Percentiles rank a stretch among this genome's conserved stretches.
Conservation (phyloP, 2,329 filamentous ascomycete genomes). For the Mycocentrospora acerina region DNA sequence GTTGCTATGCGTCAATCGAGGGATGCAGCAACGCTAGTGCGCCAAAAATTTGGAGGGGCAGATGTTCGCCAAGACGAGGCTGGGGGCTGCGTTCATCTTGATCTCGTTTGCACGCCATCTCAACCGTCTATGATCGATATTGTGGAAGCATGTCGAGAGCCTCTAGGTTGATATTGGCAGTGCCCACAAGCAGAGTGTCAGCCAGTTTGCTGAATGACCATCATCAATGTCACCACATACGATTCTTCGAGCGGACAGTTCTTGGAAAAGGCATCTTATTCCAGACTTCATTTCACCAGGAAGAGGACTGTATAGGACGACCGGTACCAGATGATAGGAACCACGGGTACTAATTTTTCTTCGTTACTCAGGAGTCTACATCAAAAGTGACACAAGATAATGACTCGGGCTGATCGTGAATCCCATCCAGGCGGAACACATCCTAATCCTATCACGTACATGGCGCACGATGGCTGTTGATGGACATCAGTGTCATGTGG, state of each 20-base stretch:
- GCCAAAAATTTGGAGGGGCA: conserved; percentile 31
- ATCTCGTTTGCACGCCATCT: no score
- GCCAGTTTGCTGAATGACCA: no score
- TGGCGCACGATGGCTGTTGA: conserved; percentile 1
- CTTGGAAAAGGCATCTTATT: no score
- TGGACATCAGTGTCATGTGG: conserved; percentile 2
- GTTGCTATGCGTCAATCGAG: conserved; percentile 29
- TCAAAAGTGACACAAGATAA: conserved; percentile 9
- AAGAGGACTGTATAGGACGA: no score
- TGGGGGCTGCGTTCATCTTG: background rate
- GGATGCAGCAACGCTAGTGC: conserved; percentile 21
- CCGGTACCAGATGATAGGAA: background rate
- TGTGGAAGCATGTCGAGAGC: no score
- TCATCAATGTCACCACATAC: no score
- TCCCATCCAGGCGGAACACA: background rate
- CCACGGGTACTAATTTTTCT: no score
- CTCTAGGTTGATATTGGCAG: no score
- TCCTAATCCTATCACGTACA: conserved; percentile 9
- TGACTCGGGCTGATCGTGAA: background rate
- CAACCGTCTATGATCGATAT: no score
- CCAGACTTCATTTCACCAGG: no score
- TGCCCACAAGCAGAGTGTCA: no score
- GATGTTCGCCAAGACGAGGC: conserved; percentile 11
- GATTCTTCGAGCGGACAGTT: no score
- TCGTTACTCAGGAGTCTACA: background rate